phyloP scores from a whole-genome alignment of 2,329 filamentous ascomycete species.

The Chaetothyriales sp. region DNA sequence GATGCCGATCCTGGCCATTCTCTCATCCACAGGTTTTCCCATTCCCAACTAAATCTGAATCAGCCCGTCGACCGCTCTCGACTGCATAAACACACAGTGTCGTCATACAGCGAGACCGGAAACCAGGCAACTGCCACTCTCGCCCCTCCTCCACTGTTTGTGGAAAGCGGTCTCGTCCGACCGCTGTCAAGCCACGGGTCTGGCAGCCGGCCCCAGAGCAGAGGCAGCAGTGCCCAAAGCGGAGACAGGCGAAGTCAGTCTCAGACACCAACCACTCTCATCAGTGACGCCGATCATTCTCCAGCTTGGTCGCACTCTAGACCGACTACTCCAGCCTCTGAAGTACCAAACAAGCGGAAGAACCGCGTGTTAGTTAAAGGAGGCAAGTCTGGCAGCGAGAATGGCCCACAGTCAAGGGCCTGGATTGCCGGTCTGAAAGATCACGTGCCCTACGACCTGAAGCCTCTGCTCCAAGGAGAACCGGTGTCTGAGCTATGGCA shows the following conservation, averaged over 20 bases:
- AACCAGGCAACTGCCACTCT: conserved; percentile 13
- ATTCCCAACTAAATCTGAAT: neutral
- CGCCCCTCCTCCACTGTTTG: conserved; percentile 29
- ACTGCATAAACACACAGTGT: conserved; percentile 6
- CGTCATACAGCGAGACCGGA: neutral
- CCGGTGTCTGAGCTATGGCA: conserved; percentile 49
- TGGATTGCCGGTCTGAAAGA: conserved; percentile 48
- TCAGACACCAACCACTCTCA: conserved; percentile 13
- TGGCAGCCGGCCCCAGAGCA: conserved; percentile 21
- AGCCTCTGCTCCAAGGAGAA: conserved; percentile 36
- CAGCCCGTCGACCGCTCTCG: neutral
- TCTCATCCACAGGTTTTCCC: neutral
- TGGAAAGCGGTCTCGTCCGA: conserved; percentile 24
- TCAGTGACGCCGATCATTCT: conserved; percentile 5
- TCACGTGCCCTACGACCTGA: conserved; percentile 43
- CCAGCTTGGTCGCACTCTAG: conserved; percentile 1
- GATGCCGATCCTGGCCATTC: neutral
- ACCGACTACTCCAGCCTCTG: conserved; percentile 9
- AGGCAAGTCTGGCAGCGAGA: conserved; percentile 18
- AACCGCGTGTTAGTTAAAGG: conserved; percentile 33
- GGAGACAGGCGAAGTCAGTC: conserved; percentile 16
- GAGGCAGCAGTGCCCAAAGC: conserved; percentile 16
- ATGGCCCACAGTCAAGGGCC: conserved; percentile 28
- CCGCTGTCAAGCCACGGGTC: conserved; percentile 23
- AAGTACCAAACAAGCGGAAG: conserved; percentile 23